These are phyloP conservation scores for Blastocystis sp. DNA, from an alignment of 352 stramenopile genomes.

Conservation along the genomic window DNA sequence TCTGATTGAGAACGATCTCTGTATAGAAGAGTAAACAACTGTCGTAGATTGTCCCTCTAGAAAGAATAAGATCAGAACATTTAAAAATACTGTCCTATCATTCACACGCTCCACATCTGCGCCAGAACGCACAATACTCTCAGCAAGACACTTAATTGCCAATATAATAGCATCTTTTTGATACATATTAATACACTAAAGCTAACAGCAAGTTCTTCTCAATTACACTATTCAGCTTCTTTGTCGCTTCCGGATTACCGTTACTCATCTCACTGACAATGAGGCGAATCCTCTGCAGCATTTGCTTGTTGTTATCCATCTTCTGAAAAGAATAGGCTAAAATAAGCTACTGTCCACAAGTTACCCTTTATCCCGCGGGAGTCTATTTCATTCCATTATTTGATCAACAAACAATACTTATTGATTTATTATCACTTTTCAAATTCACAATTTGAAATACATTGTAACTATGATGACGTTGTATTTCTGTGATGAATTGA, in stretches of 20 bases:
- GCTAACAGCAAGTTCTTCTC: neutral
- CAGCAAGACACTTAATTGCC: neutral
- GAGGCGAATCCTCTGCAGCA: constrained; percentile 12
- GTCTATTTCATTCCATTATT: neutral
- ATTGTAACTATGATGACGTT: too few relatives aligned
- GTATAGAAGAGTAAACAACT: neutral
- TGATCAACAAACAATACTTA: neutral
- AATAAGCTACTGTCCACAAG: neutral
- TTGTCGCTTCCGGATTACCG: neutral
- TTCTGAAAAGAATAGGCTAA: neutral
- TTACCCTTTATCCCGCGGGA: neutral
- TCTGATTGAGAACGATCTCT: neutral
- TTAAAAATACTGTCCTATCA: neutral
- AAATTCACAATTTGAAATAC: too few relatives aligned
- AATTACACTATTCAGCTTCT: neutral
- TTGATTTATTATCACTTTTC: too few relatives aligned
- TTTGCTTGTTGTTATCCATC: constrained; percentile 32
- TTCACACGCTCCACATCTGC: neutral
- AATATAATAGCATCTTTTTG: neutral
- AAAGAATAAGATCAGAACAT: neutral
- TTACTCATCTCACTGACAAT: neutral
- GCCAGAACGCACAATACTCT: neutral
- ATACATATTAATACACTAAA: neutral
- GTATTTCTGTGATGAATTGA: too few relatives aligned
- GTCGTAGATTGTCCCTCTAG: neutral